phyloP scores from a whole-genome alignment of 257 asterid species.

The Solanum habrochaites region DNA sequence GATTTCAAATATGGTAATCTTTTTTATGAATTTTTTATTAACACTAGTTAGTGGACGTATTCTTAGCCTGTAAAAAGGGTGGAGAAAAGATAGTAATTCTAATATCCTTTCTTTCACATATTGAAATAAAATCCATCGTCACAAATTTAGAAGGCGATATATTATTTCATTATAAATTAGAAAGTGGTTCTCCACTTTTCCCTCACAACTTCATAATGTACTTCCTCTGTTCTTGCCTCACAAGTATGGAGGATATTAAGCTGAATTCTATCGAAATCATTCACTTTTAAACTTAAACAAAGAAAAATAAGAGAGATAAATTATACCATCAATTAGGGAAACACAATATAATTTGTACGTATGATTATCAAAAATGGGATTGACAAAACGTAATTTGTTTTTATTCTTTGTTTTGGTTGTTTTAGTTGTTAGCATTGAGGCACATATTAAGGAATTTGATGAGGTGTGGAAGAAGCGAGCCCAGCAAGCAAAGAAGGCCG shows the following conservation, averaged over 20 bases:
- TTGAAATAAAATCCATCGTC: not conserved
- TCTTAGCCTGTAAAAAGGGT: too few species aligned
- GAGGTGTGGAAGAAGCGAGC: slow-evolving; percentile 31
- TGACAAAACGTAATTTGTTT: slow-evolving; percentile 8
- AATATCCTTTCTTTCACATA: not conserved
- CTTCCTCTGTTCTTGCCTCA: too few species aligned
- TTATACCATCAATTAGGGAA: too few species aligned
- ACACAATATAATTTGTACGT: not conserved
- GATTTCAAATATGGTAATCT: too few species aligned
- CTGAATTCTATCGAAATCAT: not conserved
- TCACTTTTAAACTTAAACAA: not conserved
- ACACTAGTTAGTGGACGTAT: too few species aligned
- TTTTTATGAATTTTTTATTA: too few species aligned
- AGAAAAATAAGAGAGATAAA: not conserved
- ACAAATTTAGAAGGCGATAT: not conserved
- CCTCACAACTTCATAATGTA: too few species aligned
- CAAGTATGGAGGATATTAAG: too few species aligned
- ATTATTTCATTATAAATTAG: not conserved
- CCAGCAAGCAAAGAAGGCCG: slow-evolving; percentile 19
- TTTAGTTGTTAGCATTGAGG: slow-evolving; percentile 5
- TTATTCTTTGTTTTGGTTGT: not conserved
- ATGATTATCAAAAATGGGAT: slow-evolving; percentile 13
- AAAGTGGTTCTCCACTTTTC: too few species aligned
- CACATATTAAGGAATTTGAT: not conserved
- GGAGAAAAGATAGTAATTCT: not conserved